Conservation (phyloP, 1,139 yeast species). For the Groenewaldozyma auringiensis region DNA sequence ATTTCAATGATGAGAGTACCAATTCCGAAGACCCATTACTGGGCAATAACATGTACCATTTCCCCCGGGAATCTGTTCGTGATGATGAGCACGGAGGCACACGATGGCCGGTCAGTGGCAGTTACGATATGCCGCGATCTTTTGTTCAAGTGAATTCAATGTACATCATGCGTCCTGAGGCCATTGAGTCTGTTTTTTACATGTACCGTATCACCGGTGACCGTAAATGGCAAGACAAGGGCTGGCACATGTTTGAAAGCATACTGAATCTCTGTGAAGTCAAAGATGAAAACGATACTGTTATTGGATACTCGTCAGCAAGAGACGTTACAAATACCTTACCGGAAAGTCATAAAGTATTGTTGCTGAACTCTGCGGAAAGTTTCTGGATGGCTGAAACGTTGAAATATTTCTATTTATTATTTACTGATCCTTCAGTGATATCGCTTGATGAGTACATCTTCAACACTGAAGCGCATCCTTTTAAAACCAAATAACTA, state of each 20-base stretch:
- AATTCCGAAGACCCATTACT: conserved; percentile 1
- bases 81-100: conserved; percentile 16
- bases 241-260: conserved; percentile 56
- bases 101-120: conserved; percentile 27
- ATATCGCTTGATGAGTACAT: conserved; percentile 63
- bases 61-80: conserved; percentile 33
- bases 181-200: conserved; percentile 67
- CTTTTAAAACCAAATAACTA: conserved; percentile 37
- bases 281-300: conserved; percentile 27
- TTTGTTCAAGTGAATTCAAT: conserved; percentile 37
- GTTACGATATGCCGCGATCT: conserved; percentile 32
- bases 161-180: conserved; percentile 63
- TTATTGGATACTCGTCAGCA: conserved; percentile 41
- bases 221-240: conserved; percentile 57
- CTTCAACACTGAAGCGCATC: conserved; percentile 76
- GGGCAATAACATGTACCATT: conserved; percentile 23
- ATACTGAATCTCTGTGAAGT: conserved; percentile 32
- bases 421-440: conserved; percentile 54
- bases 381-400: conserved; percentile 80
- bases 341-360: conserved; percentile 12
- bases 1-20: conserved; percentile 15
- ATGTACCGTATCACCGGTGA: conserved; percentile 73
- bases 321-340: conserved; percentile 42
- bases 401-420: conserved; percentile 61
- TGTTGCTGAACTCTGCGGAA: conserved; percentile 43